These are phyloP conservation scores for Ulota crispa DNA, from an alignment of 225 moss, liverwort and hornwort species.

Conservation along the genomic window DNA sequence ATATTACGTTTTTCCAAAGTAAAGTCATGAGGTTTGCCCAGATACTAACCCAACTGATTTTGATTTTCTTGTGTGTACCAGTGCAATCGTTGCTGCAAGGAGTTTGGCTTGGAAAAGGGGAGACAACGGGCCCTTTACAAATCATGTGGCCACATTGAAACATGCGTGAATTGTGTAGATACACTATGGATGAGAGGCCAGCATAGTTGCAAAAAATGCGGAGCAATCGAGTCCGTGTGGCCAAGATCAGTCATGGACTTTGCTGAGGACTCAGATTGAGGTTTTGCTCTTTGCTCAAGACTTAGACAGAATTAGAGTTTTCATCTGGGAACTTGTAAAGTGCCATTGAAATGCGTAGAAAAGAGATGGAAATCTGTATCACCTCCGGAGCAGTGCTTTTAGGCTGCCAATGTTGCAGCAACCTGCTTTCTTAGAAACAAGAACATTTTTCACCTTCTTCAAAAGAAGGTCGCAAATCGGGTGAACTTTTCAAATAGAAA, in stretches of 20 bases:
- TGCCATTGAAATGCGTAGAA: neutral
- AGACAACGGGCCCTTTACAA: constrained; percentile 41
- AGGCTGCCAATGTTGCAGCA: neutral
- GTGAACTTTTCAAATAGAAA: neutral
- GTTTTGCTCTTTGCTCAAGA: neutral
- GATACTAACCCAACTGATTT: neutral
- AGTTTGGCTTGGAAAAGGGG: constrained; percentile 42
- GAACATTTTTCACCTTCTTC: neutral
- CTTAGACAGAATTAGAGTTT: neutral
- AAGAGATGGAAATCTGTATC: neutral
- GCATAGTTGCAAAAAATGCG: constrained; percentile 38
- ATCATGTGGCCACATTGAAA: constrained; percentile 53
- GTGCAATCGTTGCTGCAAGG: constrained; percentile 42
- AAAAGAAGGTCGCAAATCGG: neutral
- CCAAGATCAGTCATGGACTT: constrained; percentile 47
- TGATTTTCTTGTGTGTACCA: neutral
- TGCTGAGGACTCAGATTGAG: constrained; percentile 21
- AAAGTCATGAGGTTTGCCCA: neutral
- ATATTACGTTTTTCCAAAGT: neutral
- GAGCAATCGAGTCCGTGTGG: constrained; percentile 23
- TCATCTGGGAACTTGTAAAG: constrained; percentile 10
- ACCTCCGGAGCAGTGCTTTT: neutral
- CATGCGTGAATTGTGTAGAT: constrained; percentile 47
- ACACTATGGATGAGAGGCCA: constrained; percentile 34
- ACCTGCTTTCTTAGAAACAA: constrained; percentile 1